A percentile compares a stretch with the other conserved stretches of the same genome.
These are phyloP conservation scores for Castanopsis chinensis DNA, from an alignment of 306 rosid species.

Conservation along the genomic window DNA sequence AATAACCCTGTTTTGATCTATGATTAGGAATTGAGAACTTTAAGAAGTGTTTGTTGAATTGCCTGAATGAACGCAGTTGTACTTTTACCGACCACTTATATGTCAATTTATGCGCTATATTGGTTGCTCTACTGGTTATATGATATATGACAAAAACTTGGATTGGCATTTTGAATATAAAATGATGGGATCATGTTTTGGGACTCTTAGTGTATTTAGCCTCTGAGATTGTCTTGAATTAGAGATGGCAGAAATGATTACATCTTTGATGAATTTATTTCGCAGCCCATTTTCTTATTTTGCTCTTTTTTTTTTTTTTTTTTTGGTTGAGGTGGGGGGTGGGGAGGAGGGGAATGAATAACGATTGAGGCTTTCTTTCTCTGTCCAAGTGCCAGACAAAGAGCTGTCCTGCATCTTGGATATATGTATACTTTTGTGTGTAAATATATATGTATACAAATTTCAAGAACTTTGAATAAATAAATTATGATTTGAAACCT, in stretches of 20 bases:
- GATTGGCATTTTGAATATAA: background rate
- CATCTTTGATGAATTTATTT: background rate
- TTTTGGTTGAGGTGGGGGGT: no score
- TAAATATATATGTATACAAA: constrained; percentile 20
- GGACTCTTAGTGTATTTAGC: background rate
- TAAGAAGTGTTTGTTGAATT: constrained; percentile 22
- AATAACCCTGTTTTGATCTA: constrained; percentile 10
- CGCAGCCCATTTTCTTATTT: background rate
- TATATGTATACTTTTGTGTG: background rate
- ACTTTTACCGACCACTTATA: background rate
- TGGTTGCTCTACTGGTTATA: background rate
- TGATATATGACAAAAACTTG: background rate
- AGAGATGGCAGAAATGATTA: background rate
- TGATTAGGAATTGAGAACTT: background rate
- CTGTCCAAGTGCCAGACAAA: background rate
- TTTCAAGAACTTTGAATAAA: constrained; percentile 35
- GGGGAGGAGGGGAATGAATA: no score
- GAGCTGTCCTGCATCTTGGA: constrained; percentile 14
- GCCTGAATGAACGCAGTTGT: constrained; percentile 26
- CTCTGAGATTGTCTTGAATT: background rate
- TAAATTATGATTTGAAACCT: constrained; percentile 25
- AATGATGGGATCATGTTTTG: background rate
- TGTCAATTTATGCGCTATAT: background rate
- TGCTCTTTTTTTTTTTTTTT: background rate
- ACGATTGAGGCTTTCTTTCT: background rate